Percentiles rank a stretch among this genome's conserved stretches.
phyloP scores from a whole-genome alignment of 208 protist species.

The Cochliopodium minus region DNA sequence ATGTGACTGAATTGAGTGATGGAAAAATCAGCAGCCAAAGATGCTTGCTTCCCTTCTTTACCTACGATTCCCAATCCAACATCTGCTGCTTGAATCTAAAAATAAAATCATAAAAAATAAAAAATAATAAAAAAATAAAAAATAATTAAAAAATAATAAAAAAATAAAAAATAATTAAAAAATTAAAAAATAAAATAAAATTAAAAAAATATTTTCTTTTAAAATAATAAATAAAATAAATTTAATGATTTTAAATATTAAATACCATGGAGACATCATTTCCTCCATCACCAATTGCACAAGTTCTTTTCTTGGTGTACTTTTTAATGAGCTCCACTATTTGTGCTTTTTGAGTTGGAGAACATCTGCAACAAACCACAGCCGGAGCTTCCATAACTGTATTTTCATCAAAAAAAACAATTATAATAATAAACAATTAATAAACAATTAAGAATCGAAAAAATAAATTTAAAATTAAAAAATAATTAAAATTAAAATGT shows the following conservation, averaged over 20 bases:
- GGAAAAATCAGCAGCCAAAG: constrained; percentile 90
- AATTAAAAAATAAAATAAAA: too few species aligned
- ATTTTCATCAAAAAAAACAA: too few species aligned
- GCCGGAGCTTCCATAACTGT: constrained; percentile 45
- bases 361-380: constrained; percentile 82
- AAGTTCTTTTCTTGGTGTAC: constrained; percentile 37
- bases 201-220: too few species aligned
- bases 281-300: constrained; percentile 91
- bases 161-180: too few species aligned
- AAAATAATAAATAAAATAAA: too few species aligned
- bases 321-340: constrained; percentile 65
- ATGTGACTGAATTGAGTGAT: constrained; percentile 80
- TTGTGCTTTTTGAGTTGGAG: constrained; percentile 89
- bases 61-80: constrained; percentile 91
- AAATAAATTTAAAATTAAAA: too few species aligned
- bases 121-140: constrained; percentile 2
- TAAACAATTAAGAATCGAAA: too few species aligned
- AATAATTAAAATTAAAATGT: too few species aligned
- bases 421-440: too few species aligned
- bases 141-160: too few species aligned
- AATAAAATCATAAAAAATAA: too few species aligned
- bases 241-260: too few species aligned
- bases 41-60: constrained; percentile 90
- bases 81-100: constrained; percentile 67
- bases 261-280: constrained; percentile 97